Evolutionary conservation across 2,329 filamentous ascomycete genomes (phyloP), one percentile per base, ranked within the genome.

Genomic region (Trichoderma arundinaceum): DNA sequence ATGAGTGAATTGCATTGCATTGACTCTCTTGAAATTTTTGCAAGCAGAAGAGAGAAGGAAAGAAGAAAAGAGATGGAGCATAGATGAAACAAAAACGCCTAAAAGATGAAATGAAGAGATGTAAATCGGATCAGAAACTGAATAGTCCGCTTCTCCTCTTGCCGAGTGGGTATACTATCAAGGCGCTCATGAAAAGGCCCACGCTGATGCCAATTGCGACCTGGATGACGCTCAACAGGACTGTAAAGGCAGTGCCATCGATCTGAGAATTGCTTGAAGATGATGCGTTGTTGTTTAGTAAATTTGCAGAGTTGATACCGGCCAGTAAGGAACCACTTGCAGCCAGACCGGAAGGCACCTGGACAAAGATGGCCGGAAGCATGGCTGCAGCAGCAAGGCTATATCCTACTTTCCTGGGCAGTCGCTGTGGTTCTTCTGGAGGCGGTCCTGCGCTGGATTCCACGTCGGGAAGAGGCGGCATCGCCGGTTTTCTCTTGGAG

Each of bases 371-470:
- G 5, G 90, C 93, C 0, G 93, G 93, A 9, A 97, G 80, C 83
- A 97, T 92, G 1, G 91, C 90, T 0, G 92, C 92, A 0, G 92
- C 92, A 0, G 93, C 93, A 2, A 96, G 85, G 1, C 90, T 91
- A 74, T 94, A 92, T 12, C 90, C 88, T 6, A 87, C 78, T 7
- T 81, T 77, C 7, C 82, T 76, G n/a, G 77, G 72, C 68, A 77
- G 72, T 66, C 74, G 52, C 57, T 69, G 70, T 17, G 71, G 66
- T 46, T 71, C 72, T 56, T 73, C 66, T 28, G 71, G 52, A n/a
- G 65, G 38, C 0, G 72, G 69, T 1, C 41, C 69, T 0, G 74
- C 72, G 3, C 72, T 71, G 1, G 77, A 75, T 32, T 79, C 77
- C 15, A 74, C 71, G 38, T 79, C 77, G 1, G 70, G 68, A 33